These are phyloP conservation scores for Microthlaspi erraticum DNA, from an alignment of 345 rosid genomes.

Conservation along the genomic window DNA sequence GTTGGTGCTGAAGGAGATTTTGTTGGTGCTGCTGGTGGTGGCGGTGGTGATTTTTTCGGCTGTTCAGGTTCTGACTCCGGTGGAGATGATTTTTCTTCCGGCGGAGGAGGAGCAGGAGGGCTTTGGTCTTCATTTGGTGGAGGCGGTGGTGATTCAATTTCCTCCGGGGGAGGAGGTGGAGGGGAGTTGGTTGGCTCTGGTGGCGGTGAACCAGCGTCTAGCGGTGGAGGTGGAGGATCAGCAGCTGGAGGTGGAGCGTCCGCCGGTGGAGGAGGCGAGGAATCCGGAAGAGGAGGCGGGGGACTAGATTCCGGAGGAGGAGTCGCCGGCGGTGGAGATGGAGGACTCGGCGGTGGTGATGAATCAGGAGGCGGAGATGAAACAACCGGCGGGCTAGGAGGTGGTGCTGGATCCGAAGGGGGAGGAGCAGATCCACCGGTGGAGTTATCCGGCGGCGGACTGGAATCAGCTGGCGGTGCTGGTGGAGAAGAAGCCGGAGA, in stretches of 20 bases:
- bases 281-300: conserved; percentile 26
- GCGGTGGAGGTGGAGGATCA: conserved; percentile 6
- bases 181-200: conserved; percentile 44
- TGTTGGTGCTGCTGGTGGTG: conserved; percentile 41
- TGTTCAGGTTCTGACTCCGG: conserved; percentile 25
- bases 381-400: conserved; percentile 41
- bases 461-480: conserved; percentile 19
- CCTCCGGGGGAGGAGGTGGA: conserved; percentile 44
- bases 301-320: conserved; percentile 30
- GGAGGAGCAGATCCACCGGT: conserved; percentile 38
- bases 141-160: conserved; percentile 33
- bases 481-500: conserved; percentile 50
- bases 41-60: conserved; percentile 8
- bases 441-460: conserved; percentile 34
- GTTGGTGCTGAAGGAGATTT: conserved; percentile 36
- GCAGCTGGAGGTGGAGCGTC: conserved; percentile 40
- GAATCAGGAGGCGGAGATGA: conserved; percentile 27
- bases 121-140: conserved; percentile 19
- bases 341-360: conserved; percentile 13
- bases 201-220: conserved; percentile 37
- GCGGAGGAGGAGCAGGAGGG: conserved; percentile 33
- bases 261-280: conserved; percentile 34
- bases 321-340: conserved; percentile 31
- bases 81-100: conserved; percentile 8
- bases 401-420: conserved; percentile 31